Base-by-base conservation (phyloP, 108 stramenopile genomes). In the Nannochloropsis gaditana region DNA sequence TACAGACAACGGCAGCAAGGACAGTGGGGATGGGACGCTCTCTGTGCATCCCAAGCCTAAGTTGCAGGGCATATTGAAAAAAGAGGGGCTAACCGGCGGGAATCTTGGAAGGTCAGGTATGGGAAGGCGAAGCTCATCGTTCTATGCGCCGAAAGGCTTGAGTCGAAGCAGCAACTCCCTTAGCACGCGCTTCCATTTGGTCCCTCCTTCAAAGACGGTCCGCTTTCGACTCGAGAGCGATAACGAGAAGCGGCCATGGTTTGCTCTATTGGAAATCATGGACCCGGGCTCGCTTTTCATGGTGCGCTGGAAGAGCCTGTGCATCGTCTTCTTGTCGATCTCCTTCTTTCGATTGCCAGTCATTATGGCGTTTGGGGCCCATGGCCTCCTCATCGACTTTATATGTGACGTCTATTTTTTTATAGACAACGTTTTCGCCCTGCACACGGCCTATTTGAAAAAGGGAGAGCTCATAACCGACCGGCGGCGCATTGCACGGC, bases 341-440 rank as follows among this genome's bases (percentile, higher is more conserved):
- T 73, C 59, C 59, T 73, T 73, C 59, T 73, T 73, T 73, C 59
- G 59, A n/a, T 73, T 73, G 59, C 59, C 59, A n/a, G n/a, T 73
- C n/a, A 73, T 73, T n/a, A 73, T 73, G 59, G 59, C 59, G 19
- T 73, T 73, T n/a, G 59, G 59, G 59, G 59, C 59, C 5, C 59
- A 73, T 73, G 59, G 59, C 19, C 59, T 73, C 15, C 19, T 73
- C 2, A n/a, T 73, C 19, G 59, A 73, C n/a, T 73, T 73, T 73
- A 73, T 73, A n/a, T 73, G 59, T 73, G 59, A 73, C n/a, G 8
- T 73, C 3, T 73, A 73, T 73, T 73, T 73, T 73, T 73, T 73
- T 2, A n/a, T 73, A n/a, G 59, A 73, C n/a, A 73, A 73, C 6
- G n/a, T 73, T 15, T n/a, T 73, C 19, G 59, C 59, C 3, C 59